phyloP scores from a whole-genome alignment of 805 yeast genomes.

The Starmerella potacharoeniae region DNA sequence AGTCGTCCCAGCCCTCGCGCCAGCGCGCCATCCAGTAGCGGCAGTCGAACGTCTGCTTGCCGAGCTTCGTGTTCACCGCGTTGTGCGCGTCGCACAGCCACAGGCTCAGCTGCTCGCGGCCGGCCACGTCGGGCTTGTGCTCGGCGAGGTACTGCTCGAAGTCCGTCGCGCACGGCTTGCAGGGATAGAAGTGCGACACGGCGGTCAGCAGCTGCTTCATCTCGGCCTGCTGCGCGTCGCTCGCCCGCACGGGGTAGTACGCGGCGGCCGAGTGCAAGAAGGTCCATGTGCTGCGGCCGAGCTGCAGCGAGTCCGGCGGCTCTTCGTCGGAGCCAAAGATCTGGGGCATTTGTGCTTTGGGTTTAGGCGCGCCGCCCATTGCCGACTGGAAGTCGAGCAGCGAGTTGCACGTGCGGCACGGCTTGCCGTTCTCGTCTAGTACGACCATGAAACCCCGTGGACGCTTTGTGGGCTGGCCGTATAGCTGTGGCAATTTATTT shows the following conservation, averaged over 20 bases:
- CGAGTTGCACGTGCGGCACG: constrained; percentile 86
- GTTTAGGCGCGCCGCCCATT: constrained; percentile 20
- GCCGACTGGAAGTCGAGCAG: constrained; percentile 69
- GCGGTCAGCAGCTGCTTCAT: constrained; percentile 56
- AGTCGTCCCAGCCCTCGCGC: constrained; percentile 84
- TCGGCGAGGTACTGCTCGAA: constrained; percentile 50
- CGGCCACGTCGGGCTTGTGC: constrained; percentile 32
- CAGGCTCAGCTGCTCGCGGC: constrained; percentile 65
- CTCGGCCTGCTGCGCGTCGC: constrained; percentile 50
- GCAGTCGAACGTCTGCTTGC: constrained; percentile 80
- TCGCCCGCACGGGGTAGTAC: constrained; percentile 64
- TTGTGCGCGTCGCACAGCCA: constrained; percentile 97
- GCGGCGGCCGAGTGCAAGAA: constrained; percentile 85
- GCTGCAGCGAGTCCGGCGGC: constrained; percentile 75
- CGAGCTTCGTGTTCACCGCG: constrained; percentile 75
- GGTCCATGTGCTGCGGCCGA: constrained; percentile 90
- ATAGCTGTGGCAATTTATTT: not conserved
- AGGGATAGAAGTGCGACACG: constrained; percentile 78
- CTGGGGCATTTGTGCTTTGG: constrained; percentile 6
- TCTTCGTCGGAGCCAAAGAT: constrained; percentile 33
- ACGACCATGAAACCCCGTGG: constrained; percentile 33
- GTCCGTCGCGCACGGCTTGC: constrained; percentile 87
- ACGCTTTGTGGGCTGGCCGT: not conserved
- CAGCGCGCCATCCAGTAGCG: constrained; percentile 85
- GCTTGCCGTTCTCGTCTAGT: constrained; percentile 84